Evolutionary conservation across 2,329 filamentous ascomycete species (phyloP).

Genomic region (Fusarium sp.): DNA sequence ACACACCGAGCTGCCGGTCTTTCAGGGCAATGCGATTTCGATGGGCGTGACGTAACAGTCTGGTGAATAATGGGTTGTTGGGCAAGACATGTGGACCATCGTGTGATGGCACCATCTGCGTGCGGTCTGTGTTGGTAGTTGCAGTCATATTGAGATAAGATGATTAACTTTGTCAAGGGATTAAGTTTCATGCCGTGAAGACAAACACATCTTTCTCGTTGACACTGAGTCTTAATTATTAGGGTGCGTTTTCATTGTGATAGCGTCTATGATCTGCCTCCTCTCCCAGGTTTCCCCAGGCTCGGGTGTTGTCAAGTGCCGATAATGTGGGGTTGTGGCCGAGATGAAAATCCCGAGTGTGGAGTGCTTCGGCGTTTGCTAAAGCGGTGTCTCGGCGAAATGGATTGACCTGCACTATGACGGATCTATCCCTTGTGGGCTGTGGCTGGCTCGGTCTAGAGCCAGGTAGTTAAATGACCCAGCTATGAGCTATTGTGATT

Average conservation of each 20-base stretch:
- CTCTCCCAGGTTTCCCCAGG: background rate
- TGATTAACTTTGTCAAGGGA: background rate
- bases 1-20: background rate
- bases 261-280: background rate
- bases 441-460: background rate
- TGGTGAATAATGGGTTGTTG: background rate
- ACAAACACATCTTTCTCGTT: background rate
- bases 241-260: background rate
- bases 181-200: background rate
- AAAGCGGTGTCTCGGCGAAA: background rate
- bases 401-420: no score
- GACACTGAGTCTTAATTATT: background rate
- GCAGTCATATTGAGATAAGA: background rate
- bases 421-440: no score
- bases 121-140: background rate
- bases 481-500: background rate
- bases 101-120: background rate
- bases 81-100: background rate
- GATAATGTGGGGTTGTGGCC: background rate
- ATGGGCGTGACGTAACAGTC: background rate
- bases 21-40: background rate
- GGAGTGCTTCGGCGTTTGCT: background rate
- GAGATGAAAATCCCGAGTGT: background rate
- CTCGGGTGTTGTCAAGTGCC: background rate
- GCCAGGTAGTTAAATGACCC: background rate